These are phyloP conservation scores for Polygonum maritimum DNA, from an alignment of 148 eudicot species.

Conservation along the genomic window DNA sequence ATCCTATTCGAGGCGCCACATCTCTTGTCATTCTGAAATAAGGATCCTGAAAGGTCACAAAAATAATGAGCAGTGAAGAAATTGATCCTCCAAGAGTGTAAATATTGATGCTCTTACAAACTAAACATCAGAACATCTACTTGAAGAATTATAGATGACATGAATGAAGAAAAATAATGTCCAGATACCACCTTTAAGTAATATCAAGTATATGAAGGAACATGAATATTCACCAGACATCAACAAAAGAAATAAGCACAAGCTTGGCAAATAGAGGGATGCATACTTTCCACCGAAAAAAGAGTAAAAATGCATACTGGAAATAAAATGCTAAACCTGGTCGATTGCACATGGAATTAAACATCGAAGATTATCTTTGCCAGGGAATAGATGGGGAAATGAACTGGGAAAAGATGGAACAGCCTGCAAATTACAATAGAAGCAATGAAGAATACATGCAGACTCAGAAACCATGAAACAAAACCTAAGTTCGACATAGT, in stretches of 20 bases:
- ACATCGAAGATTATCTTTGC: slow-evolving; percentile 70
- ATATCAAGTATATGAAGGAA: slow-evolving; percentile 5
- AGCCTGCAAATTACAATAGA: slow-evolving; percentile 43
- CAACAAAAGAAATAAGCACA: background rate
- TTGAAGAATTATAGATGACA: background rate
- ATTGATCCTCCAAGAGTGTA: slow-evolving; percentile 2
- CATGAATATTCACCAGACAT: background rate
- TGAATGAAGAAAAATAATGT: background rate
- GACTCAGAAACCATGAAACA: background rate
- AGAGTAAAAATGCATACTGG: background rate
- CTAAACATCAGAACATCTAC: background rate
- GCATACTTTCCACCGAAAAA: background rate
- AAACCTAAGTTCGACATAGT: background rate
- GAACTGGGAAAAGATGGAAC: slow-evolving; percentile 95
- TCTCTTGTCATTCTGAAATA: slow-evolving; percentile 98
- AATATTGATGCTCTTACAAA: background rate
- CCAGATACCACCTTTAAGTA: background rate
- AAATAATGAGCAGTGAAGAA: slow-evolving; percentile 10
- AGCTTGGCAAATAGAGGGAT: background rate
- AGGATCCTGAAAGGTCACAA: slow-evolving; percentile 63
- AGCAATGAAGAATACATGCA: background rate
- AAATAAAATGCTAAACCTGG: slow-evolving; percentile 43
- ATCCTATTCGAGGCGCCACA: slow-evolving; percentile 94
- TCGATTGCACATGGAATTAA: slow-evolving; percentile 98
- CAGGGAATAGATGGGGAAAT: slow-evolving; percentile 83